A percentile compares a stretch with the other conserved stretches of the same genome.
Conservation (phyloP, 1,284 basidiomycete genomes). For the Leccinum huronense region DNA sequence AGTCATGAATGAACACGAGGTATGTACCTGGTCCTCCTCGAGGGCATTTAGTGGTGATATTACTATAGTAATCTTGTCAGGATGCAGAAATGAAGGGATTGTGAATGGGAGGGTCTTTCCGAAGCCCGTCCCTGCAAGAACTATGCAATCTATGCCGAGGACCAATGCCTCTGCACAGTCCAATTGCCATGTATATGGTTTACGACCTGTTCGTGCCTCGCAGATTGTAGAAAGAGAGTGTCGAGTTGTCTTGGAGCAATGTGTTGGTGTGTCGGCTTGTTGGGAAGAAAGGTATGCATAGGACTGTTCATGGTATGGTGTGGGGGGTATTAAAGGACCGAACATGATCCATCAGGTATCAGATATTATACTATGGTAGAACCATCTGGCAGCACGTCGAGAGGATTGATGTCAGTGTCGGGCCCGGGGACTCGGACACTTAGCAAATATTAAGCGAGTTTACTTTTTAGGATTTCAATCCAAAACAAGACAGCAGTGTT, state of each 20-base stretch:
- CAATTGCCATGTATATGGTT: neutral
- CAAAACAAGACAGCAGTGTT: neutral
- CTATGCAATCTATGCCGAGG: neutral
- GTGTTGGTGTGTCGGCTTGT: neutral
- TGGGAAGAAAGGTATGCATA: neutral
- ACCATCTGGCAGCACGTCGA: too few relatives aligned
- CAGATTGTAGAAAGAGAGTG: neutral
- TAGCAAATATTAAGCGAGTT: too few relatives aligned
- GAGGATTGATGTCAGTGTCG: too few relatives aligned
- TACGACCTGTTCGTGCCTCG: neutral
- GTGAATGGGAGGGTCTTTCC: neutral
- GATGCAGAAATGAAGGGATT: neutral
- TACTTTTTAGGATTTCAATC: too few relatives aligned
- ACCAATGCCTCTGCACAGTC: neutral
- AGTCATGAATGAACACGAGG: neutral
- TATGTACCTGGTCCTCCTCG: neutral
- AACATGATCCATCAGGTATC: neutral
- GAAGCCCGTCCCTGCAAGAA: neutral
- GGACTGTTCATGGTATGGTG: neutral
- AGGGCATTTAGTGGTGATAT: neutral
- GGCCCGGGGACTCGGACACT: too few relatives aligned
- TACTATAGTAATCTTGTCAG: neutral
- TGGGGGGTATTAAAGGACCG: neutral
- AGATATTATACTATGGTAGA: neutral
- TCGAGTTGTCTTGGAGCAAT: neutral